phyloP scores from a whole-genome alignment of 768 basidiomycete species.

The Mycena epipterygia region DNA sequence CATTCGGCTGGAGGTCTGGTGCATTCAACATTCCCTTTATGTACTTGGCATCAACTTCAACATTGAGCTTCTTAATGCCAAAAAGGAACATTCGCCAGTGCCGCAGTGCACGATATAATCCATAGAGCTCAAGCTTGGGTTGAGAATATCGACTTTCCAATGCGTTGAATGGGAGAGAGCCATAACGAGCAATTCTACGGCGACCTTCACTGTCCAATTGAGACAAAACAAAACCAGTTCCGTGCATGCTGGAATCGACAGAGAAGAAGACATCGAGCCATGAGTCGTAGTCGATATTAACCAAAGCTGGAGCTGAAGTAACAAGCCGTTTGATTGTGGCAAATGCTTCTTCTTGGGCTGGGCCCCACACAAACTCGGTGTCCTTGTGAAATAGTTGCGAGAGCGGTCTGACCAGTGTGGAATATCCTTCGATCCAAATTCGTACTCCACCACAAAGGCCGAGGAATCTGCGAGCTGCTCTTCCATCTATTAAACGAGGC shows the following conservation, averaged over 20 bases:
- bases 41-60: conserved; percentile 56
- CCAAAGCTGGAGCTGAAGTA: conserved; percentile 41
- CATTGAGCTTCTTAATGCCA: conserved; percentile 43
- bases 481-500: conserved; percentile 37
- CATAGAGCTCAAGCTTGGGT: conserved; percentile 55
- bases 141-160: conserved; percentile 51
- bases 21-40: conserved; percentile 60
- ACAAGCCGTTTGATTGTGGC: conserved; percentile 44
- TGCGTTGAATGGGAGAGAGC: conserved; percentile 50
- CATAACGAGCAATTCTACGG: conserved; percentile 41
- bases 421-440: conserved; percentile 7
- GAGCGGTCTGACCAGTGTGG: conserved; percentile 37
- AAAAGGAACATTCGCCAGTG: conserved; percentile 32
- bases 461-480: conserved; percentile 43
- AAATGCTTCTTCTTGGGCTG: conserved; percentile 32
- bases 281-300: conserved; percentile 39
- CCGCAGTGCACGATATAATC: conserved; percentile 44
- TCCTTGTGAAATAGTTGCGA: conserved; percentile 38
- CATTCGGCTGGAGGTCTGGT: conserved; percentile 52
- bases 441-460: conserved; percentile 35
- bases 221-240: conserved; percentile 2
- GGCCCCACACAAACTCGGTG: conserved; percentile 47
- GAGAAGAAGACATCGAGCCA: neutral
- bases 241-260: neutral
- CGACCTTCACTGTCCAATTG: neutral